Evolutionary conservation across 148 eudicot species (phyloP).

Genomic region (Dianthus caryophyllus): DNA sequence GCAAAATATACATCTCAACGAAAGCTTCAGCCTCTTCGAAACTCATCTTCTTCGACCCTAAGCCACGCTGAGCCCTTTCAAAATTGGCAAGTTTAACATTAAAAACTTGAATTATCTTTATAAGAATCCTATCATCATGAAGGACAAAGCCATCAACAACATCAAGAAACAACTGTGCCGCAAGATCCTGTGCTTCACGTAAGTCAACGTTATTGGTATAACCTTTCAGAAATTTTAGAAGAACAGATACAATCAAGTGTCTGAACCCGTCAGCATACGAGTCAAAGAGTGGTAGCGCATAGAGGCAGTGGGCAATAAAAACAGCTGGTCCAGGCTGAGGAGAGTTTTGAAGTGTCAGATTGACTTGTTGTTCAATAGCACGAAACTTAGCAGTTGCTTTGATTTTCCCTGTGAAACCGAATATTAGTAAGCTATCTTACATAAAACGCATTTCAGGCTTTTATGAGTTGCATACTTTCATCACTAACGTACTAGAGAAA

Average conservation of each 20-base stretch:
- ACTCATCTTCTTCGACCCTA: constrained; percentile 28
- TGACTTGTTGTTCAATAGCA: constrained; percentile 73
- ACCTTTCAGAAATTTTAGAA: constrained; percentile 54
- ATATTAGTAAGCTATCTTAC: neutral
- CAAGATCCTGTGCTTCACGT: constrained; percentile 46
- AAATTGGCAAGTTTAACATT: constrained; percentile 50
- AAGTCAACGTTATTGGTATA: constrained; percentile 40
- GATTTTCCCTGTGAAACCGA: constrained; percentile 54
- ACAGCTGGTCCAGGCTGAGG: constrained; percentile 78
- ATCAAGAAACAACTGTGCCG: constrained; percentile 60
- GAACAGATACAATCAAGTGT: constrained; percentile 71
- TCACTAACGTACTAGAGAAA: no score
- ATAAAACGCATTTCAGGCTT: neutral
- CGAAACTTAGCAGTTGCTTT: constrained; percentile 86
- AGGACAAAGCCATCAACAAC: constrained; percentile 37
- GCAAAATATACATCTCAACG: constrained; percentile 52
- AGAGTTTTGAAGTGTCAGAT: constrained; percentile 50
- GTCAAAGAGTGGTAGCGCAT: constrained; percentile 65
- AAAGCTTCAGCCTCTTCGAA: constrained; percentile 42
- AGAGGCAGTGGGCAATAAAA: constrained; percentile 71
- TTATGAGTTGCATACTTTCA: no score
- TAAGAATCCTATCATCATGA: constrained; percentile 55
- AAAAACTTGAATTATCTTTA: constrained; percentile 66
- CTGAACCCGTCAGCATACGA: constrained; percentile 71
- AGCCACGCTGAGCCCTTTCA: constrained; percentile 39